A percentile compares a stretch with the other conserved stretches of the same genome.
Conservation (phyloP, 345 rosid genomes). For the Reutealis trisperma region DNA sequence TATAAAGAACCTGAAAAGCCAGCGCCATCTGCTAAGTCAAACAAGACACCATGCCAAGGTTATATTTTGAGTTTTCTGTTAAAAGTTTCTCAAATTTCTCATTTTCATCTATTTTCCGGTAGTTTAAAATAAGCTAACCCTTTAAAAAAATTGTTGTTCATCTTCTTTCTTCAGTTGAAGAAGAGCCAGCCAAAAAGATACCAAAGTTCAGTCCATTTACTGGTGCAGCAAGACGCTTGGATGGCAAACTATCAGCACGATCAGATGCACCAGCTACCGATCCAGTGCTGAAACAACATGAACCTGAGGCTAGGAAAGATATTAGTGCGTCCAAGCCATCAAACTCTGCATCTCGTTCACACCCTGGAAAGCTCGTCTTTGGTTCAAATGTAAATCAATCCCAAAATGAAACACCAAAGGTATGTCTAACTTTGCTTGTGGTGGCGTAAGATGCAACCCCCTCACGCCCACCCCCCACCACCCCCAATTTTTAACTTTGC, state of each 20-base stretch:
- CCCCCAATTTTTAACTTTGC: too few relatives aligned
- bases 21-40: slow-evolving; percentile 23
- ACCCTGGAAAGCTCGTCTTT: slow-evolving; percentile 54
- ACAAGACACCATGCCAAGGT: slow-evolving; percentile 50
- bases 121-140: neutral
- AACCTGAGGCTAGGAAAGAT: slow-evolving; percentile 23
- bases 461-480: too few relatives aligned
- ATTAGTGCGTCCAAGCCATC: slow-evolving; percentile 30
- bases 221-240: slow-evolving; percentile 58
- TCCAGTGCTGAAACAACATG: slow-evolving; percentile 15
- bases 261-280: slow-evolving; percentile 20
- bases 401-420: slow-evolving; percentile 33
- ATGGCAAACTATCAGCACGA: slow-evolving; percentile 45
- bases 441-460: neutral
- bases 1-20: slow-evolving; percentile 59
- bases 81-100: neutral
- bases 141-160: neutral
- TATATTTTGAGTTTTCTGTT: neutral
- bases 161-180: slow-evolving; percentile 32
- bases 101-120: neutral
- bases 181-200: slow-evolving; percentile 44
- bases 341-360: slow-evolving; percentile 25
- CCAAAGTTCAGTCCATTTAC: slow-evolving; percentile 54
- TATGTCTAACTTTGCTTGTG: slow-evolving; percentile 17
- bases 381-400: slow-evolving; percentile 44